These are phyloP conservation scores for Geosmithia flava DNA, from an alignment of 2,329 filamentous ascomycete genomes.

Conservation along the genomic window DNA sequence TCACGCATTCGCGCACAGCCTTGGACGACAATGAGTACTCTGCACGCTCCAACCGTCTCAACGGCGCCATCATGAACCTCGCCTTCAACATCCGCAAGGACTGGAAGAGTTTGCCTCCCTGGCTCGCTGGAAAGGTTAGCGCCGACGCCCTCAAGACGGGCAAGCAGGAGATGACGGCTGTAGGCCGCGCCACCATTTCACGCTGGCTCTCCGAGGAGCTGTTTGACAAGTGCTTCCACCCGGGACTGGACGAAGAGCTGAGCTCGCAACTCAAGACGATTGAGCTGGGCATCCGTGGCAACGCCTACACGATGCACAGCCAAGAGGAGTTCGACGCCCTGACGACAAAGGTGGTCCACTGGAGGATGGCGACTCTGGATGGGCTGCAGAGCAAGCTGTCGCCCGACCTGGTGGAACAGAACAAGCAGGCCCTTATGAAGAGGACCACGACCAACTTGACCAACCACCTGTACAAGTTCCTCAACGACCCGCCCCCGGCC, in stretches of 20 bases:
- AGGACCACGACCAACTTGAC: slow-evolving; percentile 57
- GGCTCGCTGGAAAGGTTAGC: slow-evolving; percentile 72
- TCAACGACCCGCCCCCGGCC: slow-evolving; percentile 63
- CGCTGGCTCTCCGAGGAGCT: slow-evolving; percentile 85
- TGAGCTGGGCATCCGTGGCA: slow-evolving; percentile 74
- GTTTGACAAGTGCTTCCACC: slow-evolving; percentile 88
- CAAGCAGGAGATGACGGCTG: slow-evolving; percentile 95
- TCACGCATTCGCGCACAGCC: slow-evolving; percentile 87
- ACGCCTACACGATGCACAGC: slow-evolving; percentile 60
- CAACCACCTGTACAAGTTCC: slow-evolving; percentile 56
- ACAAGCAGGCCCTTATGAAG: slow-evolving; percentile 57
- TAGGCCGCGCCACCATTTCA: slow-evolving; percentile 79
- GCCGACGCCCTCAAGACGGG: slow-evolving; percentile 74
- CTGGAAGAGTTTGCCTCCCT: slow-evolving; percentile 71
- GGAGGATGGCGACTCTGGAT: slow-evolving; percentile 88
- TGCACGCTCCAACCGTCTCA: slow-evolving; percentile 78
- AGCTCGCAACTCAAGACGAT: slow-evolving; percentile 74
- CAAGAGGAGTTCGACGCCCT: slow-evolving; percentile 84
- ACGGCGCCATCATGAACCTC: slow-evolving; percentile 88
- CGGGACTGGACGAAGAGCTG: slow-evolving; percentile 63
- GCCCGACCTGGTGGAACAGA: slow-evolving; percentile 50
- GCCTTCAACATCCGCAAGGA: slow-evolving; percentile 94
- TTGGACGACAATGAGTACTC: slow-evolving; percentile 92
- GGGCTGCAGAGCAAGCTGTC: slow-evolving; percentile 65
- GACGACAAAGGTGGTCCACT: slow-evolving; percentile 76